Percentiles rank a stretch among this genome's conserved stretches.
Conservation (phyloP, 345 rosid species). For the Brassica cretica region DNA sequence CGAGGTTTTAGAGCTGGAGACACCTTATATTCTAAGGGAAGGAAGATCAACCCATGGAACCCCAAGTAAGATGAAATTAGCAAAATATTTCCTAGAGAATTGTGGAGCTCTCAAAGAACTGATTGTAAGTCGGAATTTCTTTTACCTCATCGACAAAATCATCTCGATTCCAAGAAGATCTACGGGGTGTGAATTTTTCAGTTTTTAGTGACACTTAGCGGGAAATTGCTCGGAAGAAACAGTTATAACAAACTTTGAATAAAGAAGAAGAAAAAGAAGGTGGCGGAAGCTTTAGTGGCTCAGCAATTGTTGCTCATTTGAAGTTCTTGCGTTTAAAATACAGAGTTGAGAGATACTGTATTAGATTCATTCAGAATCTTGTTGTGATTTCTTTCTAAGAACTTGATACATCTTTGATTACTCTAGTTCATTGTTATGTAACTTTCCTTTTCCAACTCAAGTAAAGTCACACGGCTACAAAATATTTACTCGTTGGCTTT, state of each 20-base stretch:
- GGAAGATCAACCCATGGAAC: conserved; percentile 11
- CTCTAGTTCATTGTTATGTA: too few relatives aligned
- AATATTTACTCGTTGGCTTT: too few relatives aligned
- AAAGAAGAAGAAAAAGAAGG: too few relatives aligned
- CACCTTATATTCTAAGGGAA: background rate
- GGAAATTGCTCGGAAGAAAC: background rate
- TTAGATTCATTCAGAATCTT: too few relatives aligned
- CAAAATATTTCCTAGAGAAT: conserved; percentile 29
- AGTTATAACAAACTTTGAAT: background rate
- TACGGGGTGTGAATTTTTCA: conserved; percentile 26
- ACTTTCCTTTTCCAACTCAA: too few relatives aligned
- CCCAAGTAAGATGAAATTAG: conserved; percentile 26
- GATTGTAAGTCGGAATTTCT: conserved; percentile 16
- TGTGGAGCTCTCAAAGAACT: conserved; percentile 26
- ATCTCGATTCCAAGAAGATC: conserved; percentile 23
- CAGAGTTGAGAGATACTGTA: too few relatives aligned
- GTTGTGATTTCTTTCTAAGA: too few relatives aligned
- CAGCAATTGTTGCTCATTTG: too few relatives aligned
- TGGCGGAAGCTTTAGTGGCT: too few relatives aligned
- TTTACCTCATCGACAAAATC: conserved; percentile 25
- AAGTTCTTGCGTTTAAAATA: background rate
- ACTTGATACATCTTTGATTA: too few relatives aligned
- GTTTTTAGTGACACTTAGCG: too few relatives aligned
- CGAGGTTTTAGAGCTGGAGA: conserved; percentile 31
- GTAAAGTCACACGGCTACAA: too few relatives aligned